Conservation (phyloP, 2,329 filamentous ascomycete species). For the Coniella vitis region DNA sequence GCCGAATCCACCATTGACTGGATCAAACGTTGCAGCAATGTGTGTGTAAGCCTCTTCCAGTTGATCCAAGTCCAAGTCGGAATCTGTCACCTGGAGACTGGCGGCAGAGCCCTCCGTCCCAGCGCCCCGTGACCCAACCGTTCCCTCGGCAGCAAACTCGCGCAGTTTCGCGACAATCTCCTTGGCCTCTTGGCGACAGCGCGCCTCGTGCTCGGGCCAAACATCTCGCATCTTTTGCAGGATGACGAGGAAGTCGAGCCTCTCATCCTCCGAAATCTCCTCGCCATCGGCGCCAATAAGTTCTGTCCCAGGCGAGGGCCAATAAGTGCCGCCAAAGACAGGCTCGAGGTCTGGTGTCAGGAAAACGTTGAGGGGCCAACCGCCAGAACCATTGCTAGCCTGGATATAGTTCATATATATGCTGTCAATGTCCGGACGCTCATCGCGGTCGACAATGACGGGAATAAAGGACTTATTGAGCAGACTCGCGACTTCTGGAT, state of each 20-base stretch:
- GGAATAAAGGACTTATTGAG: slow-evolving; percentile 87
- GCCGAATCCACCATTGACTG: slow-evolving; percentile 72
- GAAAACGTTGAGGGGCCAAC: slow-evolving; percentile 97
- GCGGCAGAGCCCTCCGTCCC: slow-evolving; percentile 14
- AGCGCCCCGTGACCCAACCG: slow-evolving; percentile 43
- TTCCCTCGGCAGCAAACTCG: slow-evolving; percentile 86
- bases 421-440: slow-evolving; percentile 86
- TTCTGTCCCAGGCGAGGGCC: slow-evolving; percentile 69
- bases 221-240: slow-evolving; percentile 66
- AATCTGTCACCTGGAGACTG: slow-evolving; percentile 29
- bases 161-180: slow-evolving; percentile 75
- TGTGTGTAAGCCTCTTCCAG: slow-evolving; percentile 83
- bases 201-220: slow-evolving; percentile 79
- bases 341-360: slow-evolving; percentile 88
- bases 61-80: slow-evolving; percentile 80
- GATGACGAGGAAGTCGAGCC: slow-evolving; percentile 76
- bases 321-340: slow-evolving; percentile 94
- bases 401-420: slow-evolving; percentile 99
- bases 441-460: slow-evolving; percentile 87
- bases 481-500: slow-evolving; percentile 69
- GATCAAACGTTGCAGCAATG: slow-evolving; percentile 75
- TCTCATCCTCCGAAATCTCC: slow-evolving; percentile 41
- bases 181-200: slow-evolving; percentile 75
- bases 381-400: slow-evolving; percentile 80
- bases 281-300: slow-evolving; percentile 35